Conservation (phyloP, 179 eudicot species). For the Beta macrorhiza region DNA sequence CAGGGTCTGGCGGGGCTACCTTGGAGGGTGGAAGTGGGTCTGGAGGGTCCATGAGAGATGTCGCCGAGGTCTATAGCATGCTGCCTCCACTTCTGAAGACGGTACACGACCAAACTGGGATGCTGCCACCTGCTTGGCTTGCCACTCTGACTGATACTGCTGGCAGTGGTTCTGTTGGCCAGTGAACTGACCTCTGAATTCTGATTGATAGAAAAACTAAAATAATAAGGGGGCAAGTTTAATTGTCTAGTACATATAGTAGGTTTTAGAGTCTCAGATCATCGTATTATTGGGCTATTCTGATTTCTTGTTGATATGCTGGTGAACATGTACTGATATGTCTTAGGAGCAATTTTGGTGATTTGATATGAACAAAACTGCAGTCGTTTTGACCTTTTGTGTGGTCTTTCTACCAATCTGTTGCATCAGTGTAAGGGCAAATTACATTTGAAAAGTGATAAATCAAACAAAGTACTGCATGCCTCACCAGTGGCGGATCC, state of each 20-base stretch:
- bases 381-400: too few relatives aligned
- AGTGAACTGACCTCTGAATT: constrained; percentile 11
- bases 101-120: constrained; percentile 45
- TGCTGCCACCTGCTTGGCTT: constrained; percentile 46
- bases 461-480: too few relatives aligned
- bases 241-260: not conserved
- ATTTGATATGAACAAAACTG: not conserved
- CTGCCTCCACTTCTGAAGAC: constrained; percentile 45
- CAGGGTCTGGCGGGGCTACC: constrained; percentile 24
- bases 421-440: not conserved
- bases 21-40: constrained; percentile 20
- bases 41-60: constrained; percentile 31
- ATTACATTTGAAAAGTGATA: too few relatives aligned
- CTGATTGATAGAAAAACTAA: not conserved
- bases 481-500: too few relatives aligned
- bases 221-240: not conserved
- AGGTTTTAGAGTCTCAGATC: not conserved
- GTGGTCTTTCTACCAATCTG: not conserved
- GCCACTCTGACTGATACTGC: constrained; percentile 26
- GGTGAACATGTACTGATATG: not conserved
- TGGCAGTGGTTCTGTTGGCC: constrained; percentile 5
- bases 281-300: not conserved
- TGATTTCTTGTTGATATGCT: not conserved
- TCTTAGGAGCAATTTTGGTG: not conserved
- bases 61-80: constrained; percentile 41